These are phyloP conservation scores for Suillus clintonianus DNA, from an alignment of 768 basidiomycete species.

Conservation along the genomic window DNA sequence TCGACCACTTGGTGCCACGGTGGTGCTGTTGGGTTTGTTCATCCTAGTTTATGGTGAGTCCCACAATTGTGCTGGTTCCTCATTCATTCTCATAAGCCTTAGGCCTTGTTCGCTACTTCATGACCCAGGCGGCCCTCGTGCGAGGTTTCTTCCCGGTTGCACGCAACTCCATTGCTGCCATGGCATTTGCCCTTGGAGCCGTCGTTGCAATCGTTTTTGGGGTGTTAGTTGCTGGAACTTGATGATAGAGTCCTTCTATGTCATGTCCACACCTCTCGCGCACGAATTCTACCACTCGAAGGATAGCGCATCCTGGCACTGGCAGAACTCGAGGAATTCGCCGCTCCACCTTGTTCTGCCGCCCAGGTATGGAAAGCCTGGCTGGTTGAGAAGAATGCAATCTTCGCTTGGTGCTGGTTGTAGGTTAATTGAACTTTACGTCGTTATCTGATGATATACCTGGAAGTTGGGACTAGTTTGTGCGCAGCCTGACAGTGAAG, in stretches of 20 bases:
- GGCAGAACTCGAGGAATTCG: background rate
- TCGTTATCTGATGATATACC: background rate
- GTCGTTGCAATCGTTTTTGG: constrained; percentile 47
- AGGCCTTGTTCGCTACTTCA: constrained; percentile 58
- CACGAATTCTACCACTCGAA: background rate
- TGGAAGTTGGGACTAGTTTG: no score
- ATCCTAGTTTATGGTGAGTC: constrained; percentile 52
- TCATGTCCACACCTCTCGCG: background rate
- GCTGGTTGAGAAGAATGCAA: background rate
- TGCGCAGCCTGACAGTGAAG: no score
- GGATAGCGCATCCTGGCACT: background rate
- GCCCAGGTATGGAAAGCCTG: background rate
- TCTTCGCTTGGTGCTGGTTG: background rate
- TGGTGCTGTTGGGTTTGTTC: constrained; percentile 46
- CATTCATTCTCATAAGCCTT: background rate
- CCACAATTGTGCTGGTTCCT: background rate
- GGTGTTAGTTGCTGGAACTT: constrained; percentile 37
- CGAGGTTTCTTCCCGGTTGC: constrained; percentile 57
- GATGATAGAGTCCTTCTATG: background rate
- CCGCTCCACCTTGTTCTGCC: background rate
- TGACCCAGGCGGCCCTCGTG: constrained; percentile 49
- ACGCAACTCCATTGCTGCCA: constrained; percentile 42
- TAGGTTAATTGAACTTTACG: background rate
- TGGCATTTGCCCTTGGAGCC: constrained; percentile 41
- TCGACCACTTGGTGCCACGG: constrained; percentile 53